These are phyloP conservation scores for Ustilago bromivora DNA, from an alignment of 1,284 basidiomycete species.

Conservation along the genomic window DNA sequence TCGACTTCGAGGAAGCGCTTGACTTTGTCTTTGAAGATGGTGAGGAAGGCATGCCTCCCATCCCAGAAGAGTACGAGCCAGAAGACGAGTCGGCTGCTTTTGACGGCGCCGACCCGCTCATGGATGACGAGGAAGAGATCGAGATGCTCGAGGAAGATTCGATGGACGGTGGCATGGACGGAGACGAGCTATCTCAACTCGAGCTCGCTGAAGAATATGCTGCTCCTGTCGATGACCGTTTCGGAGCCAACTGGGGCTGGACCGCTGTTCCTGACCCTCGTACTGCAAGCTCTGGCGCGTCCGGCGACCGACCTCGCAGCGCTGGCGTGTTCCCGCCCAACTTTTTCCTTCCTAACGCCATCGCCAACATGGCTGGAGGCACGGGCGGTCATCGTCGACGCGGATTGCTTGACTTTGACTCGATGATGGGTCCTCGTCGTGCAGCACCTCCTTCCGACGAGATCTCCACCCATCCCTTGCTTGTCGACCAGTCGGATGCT, in stretches of 20 bases:
- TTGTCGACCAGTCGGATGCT: conserved; percentile 74
- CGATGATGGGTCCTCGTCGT: conserved; percentile 49
- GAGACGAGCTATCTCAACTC: conserved; percentile 59
- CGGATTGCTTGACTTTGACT: conserved; percentile 50
- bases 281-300: conserved; percentile 14
- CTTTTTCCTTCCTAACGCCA: conserved; percentile 53
- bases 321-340: conserved; percentile 47
- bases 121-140: conserved; percentile 39
- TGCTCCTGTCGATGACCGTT: conserved; percentile 60
- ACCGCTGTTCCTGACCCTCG: conserved; percentile 40
- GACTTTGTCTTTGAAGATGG: conserved; percentile 34
- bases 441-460: conserved; percentile 31
- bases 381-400: conserved; percentile 42
- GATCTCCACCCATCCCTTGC: conserved; percentile 80
- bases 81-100: neutral
- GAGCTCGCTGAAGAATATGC: conserved; percentile 60
- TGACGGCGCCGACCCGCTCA: neutral
- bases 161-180: conserved; percentile 54
- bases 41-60: conserved; percentile 15
- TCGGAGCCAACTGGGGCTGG: conserved; percentile 68
- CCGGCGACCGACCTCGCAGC: conserved; percentile 27
- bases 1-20: conserved; percentile 55
- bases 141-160: conserved; percentile 50
- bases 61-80: conserved; percentile 2
- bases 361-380: conserved; percentile 30